Base-by-base conservation (phyloP, 2,329 filamentous ascomycete genomes). In the Clarireedia monteithiana region DNA sequence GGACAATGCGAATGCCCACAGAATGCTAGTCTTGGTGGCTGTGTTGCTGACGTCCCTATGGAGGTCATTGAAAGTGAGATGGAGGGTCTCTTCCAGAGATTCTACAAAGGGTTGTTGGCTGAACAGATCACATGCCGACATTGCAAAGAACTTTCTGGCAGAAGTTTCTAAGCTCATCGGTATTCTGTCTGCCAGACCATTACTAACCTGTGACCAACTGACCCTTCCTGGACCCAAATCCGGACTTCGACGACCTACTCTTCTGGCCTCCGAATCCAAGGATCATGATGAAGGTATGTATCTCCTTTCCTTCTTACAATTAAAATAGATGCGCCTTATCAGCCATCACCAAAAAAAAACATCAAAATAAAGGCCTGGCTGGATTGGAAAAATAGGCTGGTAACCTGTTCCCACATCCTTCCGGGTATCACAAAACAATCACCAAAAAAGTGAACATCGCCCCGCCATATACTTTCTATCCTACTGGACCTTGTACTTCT, bases 361-460 rank as follows among this genome's bases (percentile, higher is more conserved):
- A 10, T 15, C 39, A 55, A 50, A 55, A 55, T 44, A 50, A 55
- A 50, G 53, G 53, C 46, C 38, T 50, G 24, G 46, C 36, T 44
- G 46, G 27, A 36, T 6, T 55, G 15, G 38, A 26, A 12, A 4
- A 15, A 39, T n/a, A 34, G 53, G 40, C 30, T 55, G 53, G 53
- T 55, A 55, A 45, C 53, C 53, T 50, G 23, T 23, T 27, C 23
- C 30, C 50, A 20, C 17, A 50, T 44, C 27, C 38, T 55, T 50
- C 46, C 12, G 9, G 38, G 46, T 50, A 55, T 55, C 53, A 55
- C 36, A 23, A 55, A 50, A 50, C 46, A 55, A 55, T 55, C 53
- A 44, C 46, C 20, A 55, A 55, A 50, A 55, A 45, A 55, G 53
- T 47, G 53, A 50, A 55, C 38, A 55, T 55, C 53, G 53, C 53